Conservation (phyloP, 176 grass and related monocot genomes). For the Ampelocalamus luodianensis region DNA sequence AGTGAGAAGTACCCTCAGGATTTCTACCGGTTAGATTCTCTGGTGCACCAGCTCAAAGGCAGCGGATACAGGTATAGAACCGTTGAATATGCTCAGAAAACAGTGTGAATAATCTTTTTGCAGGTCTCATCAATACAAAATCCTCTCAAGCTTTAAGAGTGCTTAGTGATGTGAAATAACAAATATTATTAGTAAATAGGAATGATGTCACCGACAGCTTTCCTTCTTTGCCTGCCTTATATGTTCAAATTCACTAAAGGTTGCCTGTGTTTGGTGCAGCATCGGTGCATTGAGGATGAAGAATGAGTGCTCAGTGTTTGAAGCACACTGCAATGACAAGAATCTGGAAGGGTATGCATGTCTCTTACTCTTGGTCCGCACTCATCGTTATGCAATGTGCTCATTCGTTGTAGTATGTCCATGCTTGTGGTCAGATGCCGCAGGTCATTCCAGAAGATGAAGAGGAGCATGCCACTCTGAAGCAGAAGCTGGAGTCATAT, state of each 20-base stretch:
- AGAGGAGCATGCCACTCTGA: slow-evolving; percentile 67
- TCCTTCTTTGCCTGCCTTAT: neutral
- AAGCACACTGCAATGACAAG: slow-evolving; percentile 55
- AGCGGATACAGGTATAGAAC: slow-evolving; percentile 64
- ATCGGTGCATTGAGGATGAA: slow-evolving; percentile 67
- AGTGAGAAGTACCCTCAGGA: slow-evolving; percentile 70
- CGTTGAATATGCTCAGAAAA: slow-evolving; percentile 39
- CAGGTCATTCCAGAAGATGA: slow-evolving; percentile 71
- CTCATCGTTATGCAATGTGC: neutral
- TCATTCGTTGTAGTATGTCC: neutral
- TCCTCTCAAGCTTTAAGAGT: slow-evolving; percentile 21
- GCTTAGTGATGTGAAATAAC: slow-evolving; percentile 4
- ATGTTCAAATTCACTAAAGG: slow-evolving; percentile 24
- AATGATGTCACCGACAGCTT: slow-evolving; percentile 20
- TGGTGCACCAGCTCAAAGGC: slow-evolving; percentile 68
- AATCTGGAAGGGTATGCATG: slow-evolving; percentile 58
- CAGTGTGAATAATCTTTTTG: neutral
- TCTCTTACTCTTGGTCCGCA: neutral
- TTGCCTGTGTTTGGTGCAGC: slow-evolving; percentile 43
- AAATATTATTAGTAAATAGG: neutral
- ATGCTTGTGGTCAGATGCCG: slow-evolving; percentile 57
- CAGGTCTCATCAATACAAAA: neutral
- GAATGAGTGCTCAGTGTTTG: slow-evolving; percentile 68
- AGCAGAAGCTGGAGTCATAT: slow-evolving; percentile 70
- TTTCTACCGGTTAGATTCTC: slow-evolving; percentile 58